Evolutionary conservation across 768 basidiomycete genomes (phyloP).

Genomic region (Leccinellum luteum): DNA sequence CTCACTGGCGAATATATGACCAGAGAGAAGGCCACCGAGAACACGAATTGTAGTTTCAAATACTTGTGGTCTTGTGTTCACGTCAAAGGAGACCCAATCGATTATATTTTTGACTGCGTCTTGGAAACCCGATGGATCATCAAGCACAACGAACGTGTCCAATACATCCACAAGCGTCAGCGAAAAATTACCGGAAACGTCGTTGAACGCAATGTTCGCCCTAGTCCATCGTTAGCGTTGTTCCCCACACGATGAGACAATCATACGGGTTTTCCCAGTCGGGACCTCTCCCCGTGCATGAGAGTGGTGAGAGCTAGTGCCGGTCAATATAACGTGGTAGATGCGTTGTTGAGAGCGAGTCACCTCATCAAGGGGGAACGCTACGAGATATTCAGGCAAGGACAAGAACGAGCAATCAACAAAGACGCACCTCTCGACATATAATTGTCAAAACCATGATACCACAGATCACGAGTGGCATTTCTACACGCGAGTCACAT

Average conservation of each 20-base stretch:
- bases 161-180: slow-evolving; percentile 79
- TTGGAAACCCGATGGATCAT: slow-evolving; percentile 76
- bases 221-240: slow-evolving; percentile 32
- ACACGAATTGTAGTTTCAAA: slow-evolving; percentile 97
- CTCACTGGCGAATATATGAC: slow-evolving; percentile 76
- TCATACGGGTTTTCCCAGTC: slow-evolving; percentile 82
- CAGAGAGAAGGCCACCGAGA: slow-evolving; percentile 85
- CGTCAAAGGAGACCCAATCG: slow-evolving; percentile 83
- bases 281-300: slow-evolving; percentile 85
- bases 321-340: slow-evolving; percentile 14
- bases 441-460: slow-evolving; percentile 87
- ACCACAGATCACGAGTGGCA: slow-evolving; percentile 75
- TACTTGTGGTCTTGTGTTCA: slow-evolving; percentile 95
- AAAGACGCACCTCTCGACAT: slow-evolving; percentile 69
- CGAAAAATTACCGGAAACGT: slow-evolving; percentile 93
- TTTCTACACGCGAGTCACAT: slow-evolving; percentile 44
- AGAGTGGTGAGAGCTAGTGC: slow-evolving; percentile 77
- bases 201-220: slow-evolving; percentile 77
- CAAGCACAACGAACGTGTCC: slow-evolving; percentile 87
- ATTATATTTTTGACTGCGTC: slow-evolving; percentile 82
- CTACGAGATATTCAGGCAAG: slow-evolving; percentile 37
- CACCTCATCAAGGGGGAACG: slow-evolving; percentile 88
- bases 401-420: slow-evolving; percentile 1
- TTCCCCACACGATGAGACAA: slow-evolving; percentile 6
- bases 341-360: slow-evolving; percentile 9